A percentile compares a stretch with the other conserved stretches of the same genome.
These are phyloP conservation scores for Bryoglossum gracile DNA, from an alignment of 495 filamentous ascomycete genomes.

Conservation along the genomic window DNA sequence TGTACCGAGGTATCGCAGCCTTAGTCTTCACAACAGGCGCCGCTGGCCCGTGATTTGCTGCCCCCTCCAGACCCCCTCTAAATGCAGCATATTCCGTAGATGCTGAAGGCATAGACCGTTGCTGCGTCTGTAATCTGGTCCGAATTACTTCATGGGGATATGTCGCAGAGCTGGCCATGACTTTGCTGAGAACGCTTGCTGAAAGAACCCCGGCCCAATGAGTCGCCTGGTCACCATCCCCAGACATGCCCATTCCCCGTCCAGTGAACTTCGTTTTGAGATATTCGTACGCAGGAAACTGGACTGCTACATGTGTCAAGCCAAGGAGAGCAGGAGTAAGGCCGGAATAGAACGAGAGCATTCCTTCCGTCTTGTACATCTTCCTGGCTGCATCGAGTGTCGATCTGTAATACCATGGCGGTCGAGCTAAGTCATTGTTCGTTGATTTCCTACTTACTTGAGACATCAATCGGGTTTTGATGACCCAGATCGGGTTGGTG, in stretches of 20 bases:
- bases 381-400: constrained; percentile 87
- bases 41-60: constrained; percentile 24
- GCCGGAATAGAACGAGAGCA: constrained; percentile 90
- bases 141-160: constrained; percentile 96
- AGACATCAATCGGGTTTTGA: constrained; percentile 97
- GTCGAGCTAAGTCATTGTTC: constrained; percentile 43
- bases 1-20: constrained; percentile 55
- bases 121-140: constrained; percentile 83
- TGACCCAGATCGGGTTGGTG: constrained; percentile 99
- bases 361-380: constrained; percentile 87
- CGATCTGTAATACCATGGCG: constrained; percentile 82
- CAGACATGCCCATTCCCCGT: constrained; percentile 65
- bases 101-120: constrained; percentile 49
- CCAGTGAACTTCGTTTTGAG: constrained; percentile 89
- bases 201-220: constrained; percentile 71
- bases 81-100: constrained; percentile 53
- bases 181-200: constrained; percentile 91
- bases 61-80: constrained; percentile 50
- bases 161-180: constrained; percentile 88
- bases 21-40: constrained; percentile 10
- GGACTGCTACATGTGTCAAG: constrained; percentile 91
- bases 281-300: constrained; percentile 94
- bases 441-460: constrained; percentile 47
- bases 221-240: constrained; percentile 46
- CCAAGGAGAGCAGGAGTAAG: constrained; percentile 88